A percentile compares a stretch with the other conserved stretches of the same genome.
Evolutionary conservation across 192 early-diverging fungal genomes (phyloP).

Genomic region (Dissophora ornata): DNA sequence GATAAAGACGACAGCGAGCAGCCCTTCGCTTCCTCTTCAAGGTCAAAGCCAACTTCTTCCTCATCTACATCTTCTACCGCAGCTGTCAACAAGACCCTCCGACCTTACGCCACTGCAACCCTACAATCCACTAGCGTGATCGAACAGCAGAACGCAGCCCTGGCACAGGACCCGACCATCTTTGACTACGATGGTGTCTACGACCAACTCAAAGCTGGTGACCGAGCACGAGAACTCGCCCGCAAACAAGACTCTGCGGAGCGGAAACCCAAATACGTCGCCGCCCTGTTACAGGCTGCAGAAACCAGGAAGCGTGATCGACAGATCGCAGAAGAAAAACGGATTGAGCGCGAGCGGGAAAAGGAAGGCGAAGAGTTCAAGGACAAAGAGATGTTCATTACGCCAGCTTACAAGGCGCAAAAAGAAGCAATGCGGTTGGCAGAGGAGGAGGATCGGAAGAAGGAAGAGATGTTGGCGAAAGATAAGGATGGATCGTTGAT

Average conservation of each 20-base stretch:
- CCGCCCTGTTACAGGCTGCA: constrained; percentile 67
- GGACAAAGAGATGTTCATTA: constrained; percentile 85
- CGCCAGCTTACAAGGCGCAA: constrained; percentile 69
- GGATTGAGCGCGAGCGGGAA: constrained; percentile 76
- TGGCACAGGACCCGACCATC: constrained; percentile 75
- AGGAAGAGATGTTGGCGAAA: constrained; percentile 70
- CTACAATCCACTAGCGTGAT: constrained; percentile 34
- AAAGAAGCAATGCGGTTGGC: constrained; percentile 55
- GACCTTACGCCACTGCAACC: constrained; percentile 40
- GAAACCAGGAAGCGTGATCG: constrained; percentile 78
- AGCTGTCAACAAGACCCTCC: constrained; percentile 41
- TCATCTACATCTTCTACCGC: constrained; percentile 22
- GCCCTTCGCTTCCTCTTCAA: constrained; percentile 6
- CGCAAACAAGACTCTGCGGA: constrained; percentile 55
- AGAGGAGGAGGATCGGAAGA: constrained; percentile 71
- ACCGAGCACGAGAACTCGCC: constrained; percentile 61
- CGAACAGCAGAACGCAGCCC: constrained; percentile 68
- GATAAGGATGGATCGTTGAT: constrained; percentile 62
- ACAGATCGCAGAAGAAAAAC: constrained; percentile 73
- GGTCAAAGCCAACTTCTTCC: background rate
- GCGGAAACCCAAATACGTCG: constrained; percentile 75
- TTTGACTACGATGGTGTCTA: constrained; percentile 87
- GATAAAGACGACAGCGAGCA: constrained; percentile 15
- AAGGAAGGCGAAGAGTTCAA: constrained; percentile 77
- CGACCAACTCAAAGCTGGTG: constrained; percentile 74